Evolutionary conservation across 768 basidiomycete species (phyloP), one percentile per base, ranked within the genome.

Genomic region (Mycena pura): DNA sequence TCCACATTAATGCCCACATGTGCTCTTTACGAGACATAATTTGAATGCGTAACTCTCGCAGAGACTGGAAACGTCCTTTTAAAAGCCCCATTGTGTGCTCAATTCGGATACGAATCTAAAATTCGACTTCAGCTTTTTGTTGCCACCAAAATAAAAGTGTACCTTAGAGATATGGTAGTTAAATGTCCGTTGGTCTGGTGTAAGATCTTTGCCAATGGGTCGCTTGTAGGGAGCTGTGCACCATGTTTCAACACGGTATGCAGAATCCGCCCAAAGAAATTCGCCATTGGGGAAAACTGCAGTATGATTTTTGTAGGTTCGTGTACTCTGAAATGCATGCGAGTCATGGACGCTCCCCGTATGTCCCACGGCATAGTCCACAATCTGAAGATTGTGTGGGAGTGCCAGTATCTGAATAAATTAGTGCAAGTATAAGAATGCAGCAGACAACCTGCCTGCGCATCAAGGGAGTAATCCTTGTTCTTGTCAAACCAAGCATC

Each of bases 191-290:
- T 73, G 66, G 40, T 60, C 44, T 1, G 32, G 22, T 15, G 48
- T 57, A 21, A 74, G 45, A 10, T 43, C 32, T 5, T 63, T 62
- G 2, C 28, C 38, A 8, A 43, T 40, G 25, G 69, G 65, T 48
- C 43, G 46, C 21, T 70, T 74, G 48, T 71, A 74, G n/a, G 73
- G 70, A 10, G 67, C 43, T 0, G 74, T 17, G 62, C 64, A 74
- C 71, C 69, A 73, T 36, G 57, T 27, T 8, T 60, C 52, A 11
- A 36, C 31, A 28, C 72, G 71, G 67, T 77, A 77, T 55, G 76
- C 71, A 9, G 73, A 72, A 54, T 77, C 73, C 9, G 66, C 75
- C 72, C 71, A 77, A 0, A 74, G 53, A 55, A 63, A 76, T 49
- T 76, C 74, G 24, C 49, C 63, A 6, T 36, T 48, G 1, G 56